Base-by-base conservation (phyloP, 83 land plant species). In the Picea mariana region DNA sequence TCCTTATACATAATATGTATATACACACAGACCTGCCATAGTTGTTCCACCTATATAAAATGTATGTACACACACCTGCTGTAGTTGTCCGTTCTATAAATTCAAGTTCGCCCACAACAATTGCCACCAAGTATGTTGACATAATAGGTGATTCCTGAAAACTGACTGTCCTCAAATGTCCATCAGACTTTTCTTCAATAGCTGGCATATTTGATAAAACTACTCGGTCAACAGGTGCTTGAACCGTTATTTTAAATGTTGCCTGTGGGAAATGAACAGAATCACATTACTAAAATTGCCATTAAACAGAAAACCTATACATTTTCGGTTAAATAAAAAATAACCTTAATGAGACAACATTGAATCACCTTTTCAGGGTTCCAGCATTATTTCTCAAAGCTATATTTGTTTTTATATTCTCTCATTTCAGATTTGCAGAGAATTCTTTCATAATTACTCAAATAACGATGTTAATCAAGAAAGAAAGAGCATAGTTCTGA, bases 111-210 rank as follows among this genome's bases (percentile, higher is more conserved):
- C 98, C 99, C 79, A 97, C 88, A 79, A 97, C 95, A 83, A 97
- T 80, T 42, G 99, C 99, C 47, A 97, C 99, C 84, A 97, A 84
- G 81, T 95, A 97, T 62, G 99, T 95, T 62, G 99, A 97, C 99
- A 97, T 97, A 34, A 88, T 83, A 68, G 99, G 99, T 63, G 98
- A 86, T 82, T 93, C 97, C 83, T 95, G 82, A 72, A 87, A 95
- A 23, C 21, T 83, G n/a, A 95, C 88, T 52, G 87, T 88, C 81
- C 92, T 97, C 7, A 77, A 67, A 68, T 83, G 52, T 47, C 93
- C 92, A 80, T 80, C 58, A 78, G 80, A 13, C 42, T 86, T 88
- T 85, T 97, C 98, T 65, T 92, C 88, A 67, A 84, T 73, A 20
- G 93, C 82, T 71, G 98, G 98, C 99, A 97, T 97, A 82, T 97